Conservation (phyloP, 345 rosid species). For the Syzygium oleosum region DNA sequence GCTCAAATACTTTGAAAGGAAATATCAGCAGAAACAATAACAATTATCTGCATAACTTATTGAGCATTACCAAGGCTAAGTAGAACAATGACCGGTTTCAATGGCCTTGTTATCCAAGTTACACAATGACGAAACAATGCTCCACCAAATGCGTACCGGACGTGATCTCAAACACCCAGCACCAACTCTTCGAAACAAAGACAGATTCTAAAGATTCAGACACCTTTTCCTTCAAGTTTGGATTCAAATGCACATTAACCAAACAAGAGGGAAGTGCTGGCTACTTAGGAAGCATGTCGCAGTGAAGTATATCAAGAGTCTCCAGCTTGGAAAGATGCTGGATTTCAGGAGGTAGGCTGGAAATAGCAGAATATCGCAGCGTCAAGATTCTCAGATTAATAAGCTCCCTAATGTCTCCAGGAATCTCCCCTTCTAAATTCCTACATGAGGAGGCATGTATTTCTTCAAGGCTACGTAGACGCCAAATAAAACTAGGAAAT, state of each 20-base stretch:
- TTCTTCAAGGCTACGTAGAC: not conserved
- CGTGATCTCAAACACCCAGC: not conserved
- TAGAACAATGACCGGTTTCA: not conserved
- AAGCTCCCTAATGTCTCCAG: not conserved
- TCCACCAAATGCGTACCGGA: not conserved
- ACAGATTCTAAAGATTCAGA: not conserved
- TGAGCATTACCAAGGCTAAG: fast-evolving
- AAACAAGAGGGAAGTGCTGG: not conserved
- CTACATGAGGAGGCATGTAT: not conserved
- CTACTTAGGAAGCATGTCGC: not conserved
- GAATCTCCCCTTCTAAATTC: not conserved
- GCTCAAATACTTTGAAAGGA: not conserved
- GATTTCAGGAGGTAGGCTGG: not conserved
- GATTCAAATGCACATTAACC: not conserved
- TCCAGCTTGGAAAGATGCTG: not conserved
- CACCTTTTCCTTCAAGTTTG: not conserved
- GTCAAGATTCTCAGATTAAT: not conserved
- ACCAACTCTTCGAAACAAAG: not conserved
- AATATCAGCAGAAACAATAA: not conserved
- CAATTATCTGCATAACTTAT: not conserved
- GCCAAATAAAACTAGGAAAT: not conserved
- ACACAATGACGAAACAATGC: not conserved
- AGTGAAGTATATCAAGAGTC: not conserved
- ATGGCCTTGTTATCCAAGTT: not conserved
- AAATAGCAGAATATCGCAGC: not conserved